Conservation (phyloP, 177 flowering plant species). For the Telopea speciosissima region DNA sequence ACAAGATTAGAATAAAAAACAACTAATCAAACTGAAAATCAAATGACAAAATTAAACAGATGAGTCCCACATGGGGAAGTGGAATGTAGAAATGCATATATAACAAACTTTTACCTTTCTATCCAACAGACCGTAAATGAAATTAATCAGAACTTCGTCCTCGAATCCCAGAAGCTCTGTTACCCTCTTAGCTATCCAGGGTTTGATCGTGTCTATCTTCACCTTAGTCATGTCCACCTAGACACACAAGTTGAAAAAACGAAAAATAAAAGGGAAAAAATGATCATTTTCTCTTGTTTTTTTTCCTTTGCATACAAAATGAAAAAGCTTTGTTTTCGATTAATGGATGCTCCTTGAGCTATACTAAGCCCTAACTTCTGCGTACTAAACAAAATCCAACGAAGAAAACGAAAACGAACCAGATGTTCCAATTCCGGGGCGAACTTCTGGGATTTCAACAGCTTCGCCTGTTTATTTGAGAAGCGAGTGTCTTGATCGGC, state of each 20-base stretch:
- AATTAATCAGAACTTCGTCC: constrained; percentile 96
- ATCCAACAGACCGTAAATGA: constrained; percentile 83
- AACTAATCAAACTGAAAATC: neutral
- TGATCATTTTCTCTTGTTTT: too few species aligned
- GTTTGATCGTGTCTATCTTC: constrained; percentile 82
- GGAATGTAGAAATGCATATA: neutral
- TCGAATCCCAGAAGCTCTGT: constrained; percentile 96
- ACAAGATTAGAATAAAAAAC: neutral
- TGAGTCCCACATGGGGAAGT: neutral
- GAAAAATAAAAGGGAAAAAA: too few species aligned
- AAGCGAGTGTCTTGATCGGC: constrained; percentile 99
- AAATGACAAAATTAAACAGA: neutral
- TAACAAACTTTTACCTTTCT: constrained; percentile 47
- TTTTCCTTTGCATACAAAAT: neutral
- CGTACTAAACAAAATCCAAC: neutral
- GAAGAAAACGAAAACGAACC: constrained; percentile 35
- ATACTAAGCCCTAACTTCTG: constrained; percentile 2
- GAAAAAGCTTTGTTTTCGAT: neutral
- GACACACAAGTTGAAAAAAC: neutral
- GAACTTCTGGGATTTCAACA: constrained; percentile 90
- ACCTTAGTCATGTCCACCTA: constrained; percentile 90
- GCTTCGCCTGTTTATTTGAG: constrained; percentile 96
- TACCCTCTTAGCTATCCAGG: constrained; percentile 90
- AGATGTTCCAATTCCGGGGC: constrained; percentile 82
- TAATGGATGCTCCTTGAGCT: neutral